A percentile compares a stretch with the other conserved stretches of the same genome.
Conservation (phyloP, 2,329 filamentous ascomycete genomes). For the Gnomoniopsis sp. region DNA sequence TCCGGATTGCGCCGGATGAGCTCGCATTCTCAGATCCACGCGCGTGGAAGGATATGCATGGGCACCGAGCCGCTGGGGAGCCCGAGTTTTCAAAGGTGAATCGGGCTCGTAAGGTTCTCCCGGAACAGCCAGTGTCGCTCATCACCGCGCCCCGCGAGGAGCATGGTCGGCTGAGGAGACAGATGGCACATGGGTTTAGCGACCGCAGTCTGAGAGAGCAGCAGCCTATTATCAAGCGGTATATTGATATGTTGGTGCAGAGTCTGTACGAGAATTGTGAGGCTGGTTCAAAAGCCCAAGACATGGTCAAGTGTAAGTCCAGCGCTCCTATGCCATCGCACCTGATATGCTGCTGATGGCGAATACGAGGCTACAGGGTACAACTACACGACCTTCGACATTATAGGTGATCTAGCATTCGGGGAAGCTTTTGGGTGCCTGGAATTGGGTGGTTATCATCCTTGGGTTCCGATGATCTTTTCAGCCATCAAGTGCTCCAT, state of each 20-base stretch:
- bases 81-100: constrained; percentile 7
- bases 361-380: constrained; percentile 3
- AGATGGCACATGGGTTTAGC: constrained; percentile 13
- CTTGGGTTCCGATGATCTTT: constrained; percentile 18
- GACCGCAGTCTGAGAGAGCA: constrained; percentile 14
- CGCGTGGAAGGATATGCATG: constrained; percentile 33
- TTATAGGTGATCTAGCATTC: constrained; percentile 16
- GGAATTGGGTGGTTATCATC: constrained; percentile 8
- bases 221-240: constrained; percentile 12
- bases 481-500: constrained; percentile 4
- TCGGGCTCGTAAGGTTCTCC: neutral
- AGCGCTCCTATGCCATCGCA: neutral
- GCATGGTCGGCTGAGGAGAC: constrained; percentile 7
- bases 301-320: constrained; percentile 10
- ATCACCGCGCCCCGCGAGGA: constrained; percentile 9
- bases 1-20: constrained; percentile 39
- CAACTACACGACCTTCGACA: constrained; percentile 15
- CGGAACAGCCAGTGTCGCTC: neutral
- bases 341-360: neutral
- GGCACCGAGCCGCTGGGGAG: constrained; percentile 17
- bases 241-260: constrained; percentile 9
- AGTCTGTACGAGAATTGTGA: neutral
- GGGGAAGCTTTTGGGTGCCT: constrained; percentile 17
- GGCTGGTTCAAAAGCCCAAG: neutral
- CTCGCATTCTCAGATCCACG: constrained; percentile 34